A percentile compares a stretch with the other conserved stretches of the same genome.
phyloP scores from a whole-genome alignment of 306 rosid species.

The Corylus heterophylla region DNA sequence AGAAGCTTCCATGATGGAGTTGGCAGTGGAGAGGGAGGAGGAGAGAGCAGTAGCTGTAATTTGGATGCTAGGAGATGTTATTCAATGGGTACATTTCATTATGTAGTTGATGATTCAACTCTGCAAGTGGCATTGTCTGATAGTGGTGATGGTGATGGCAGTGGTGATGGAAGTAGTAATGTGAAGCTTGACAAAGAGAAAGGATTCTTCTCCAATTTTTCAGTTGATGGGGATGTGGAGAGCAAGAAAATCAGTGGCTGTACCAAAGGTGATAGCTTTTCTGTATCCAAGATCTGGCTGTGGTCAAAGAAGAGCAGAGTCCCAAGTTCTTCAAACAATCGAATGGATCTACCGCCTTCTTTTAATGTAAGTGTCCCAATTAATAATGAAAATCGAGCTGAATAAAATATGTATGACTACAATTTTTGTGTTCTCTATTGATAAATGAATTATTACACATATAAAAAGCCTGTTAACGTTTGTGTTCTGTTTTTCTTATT shows the following conservation, averaged over 20 bases:
- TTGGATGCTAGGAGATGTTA: slow-evolving; percentile 79
- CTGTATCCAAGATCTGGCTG: slow-evolving; percentile 94
- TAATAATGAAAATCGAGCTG: slow-evolving; percentile 13
- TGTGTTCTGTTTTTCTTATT: neutral
- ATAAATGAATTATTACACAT: neutral
- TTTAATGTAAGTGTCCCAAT: slow-evolving; percentile 19
- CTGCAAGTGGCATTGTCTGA: slow-evolving; percentile 55
- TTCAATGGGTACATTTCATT: slow-evolving; percentile 87
- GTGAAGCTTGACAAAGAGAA: slow-evolving; percentile 16
- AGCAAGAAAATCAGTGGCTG: slow-evolving; percentile 60
- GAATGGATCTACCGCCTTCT: slow-evolving; percentile 39
- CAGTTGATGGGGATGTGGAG: slow-evolving; percentile 40
- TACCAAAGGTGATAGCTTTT: slow-evolving; percentile 73
- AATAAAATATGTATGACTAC: neutral
- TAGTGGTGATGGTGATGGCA: neutral
- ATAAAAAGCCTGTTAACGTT: neutral
- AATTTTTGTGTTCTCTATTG: neutral
- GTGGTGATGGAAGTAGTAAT: neutral
- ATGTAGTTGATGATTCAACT: slow-evolving; percentile 62
- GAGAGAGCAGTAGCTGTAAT: slow-evolving; percentile 41
- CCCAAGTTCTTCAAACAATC: slow-evolving; percentile 39
- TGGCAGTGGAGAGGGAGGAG: slow-evolving; percentile 26
- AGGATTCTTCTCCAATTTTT: neutral
- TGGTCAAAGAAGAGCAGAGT: slow-evolving; percentile 65
- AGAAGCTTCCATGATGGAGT: slow-evolving; percentile 37